These are phyloP conservation scores for Globisporangium parvum DNA, from an alignment of 352 stramenopile species.

Conservation along the genomic window DNA sequence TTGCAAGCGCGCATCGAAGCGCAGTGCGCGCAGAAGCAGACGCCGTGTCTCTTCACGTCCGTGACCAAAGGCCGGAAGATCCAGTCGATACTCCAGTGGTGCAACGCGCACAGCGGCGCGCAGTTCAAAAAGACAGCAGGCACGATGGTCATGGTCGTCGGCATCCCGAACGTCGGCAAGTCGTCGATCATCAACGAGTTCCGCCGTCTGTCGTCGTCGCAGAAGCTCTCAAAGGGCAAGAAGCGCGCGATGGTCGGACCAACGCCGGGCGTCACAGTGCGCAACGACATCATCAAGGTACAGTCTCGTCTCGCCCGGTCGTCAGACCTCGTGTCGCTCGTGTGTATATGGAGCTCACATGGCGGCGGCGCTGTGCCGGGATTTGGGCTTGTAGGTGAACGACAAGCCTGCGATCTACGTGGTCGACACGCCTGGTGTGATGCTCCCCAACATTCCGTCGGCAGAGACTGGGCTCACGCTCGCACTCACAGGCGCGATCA, in stretches of 20 bases:
- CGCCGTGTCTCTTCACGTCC: slow-evolving; percentile 74
- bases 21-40: slow-evolving; percentile 40
- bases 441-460: slow-evolving; percentile 80
- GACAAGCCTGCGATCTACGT: slow-evolving; percentile 85
- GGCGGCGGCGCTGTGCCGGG: not conserved
- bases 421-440: slow-evolving; percentile 85
- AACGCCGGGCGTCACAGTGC: slow-evolving; percentile 80
- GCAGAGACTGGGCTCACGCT: slow-evolving; percentile 78
- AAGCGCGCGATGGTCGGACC: slow-evolving; percentile 77
- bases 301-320: not conserved
- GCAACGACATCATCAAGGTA: slow-evolving; percentile 88
- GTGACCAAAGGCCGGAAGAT: slow-evolving; percentile 73
- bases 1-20: slow-evolving; percentile 71
- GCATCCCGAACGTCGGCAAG: slow-evolving; percentile 90
- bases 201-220: slow-evolving; percentile 55
- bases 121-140: slow-evolving; percentile 84
- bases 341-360: not conserved
- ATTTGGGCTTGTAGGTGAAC: slow-evolving; percentile 46
- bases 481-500: slow-evolving; percentile 82
- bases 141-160: slow-evolving; percentile 86
- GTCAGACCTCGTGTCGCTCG: not conserved
- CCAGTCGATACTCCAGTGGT: slow-evolving; percentile 75
- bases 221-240: slow-evolving; percentile 74
- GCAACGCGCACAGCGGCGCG: slow-evolving; percentile 58
- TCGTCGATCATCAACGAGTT: slow-evolving; percentile 89